These are phyloP conservation scores for Erodium trifolium DNA, from an alignment of 441 rosid genomes.

Conservation along the genomic window DNA sequence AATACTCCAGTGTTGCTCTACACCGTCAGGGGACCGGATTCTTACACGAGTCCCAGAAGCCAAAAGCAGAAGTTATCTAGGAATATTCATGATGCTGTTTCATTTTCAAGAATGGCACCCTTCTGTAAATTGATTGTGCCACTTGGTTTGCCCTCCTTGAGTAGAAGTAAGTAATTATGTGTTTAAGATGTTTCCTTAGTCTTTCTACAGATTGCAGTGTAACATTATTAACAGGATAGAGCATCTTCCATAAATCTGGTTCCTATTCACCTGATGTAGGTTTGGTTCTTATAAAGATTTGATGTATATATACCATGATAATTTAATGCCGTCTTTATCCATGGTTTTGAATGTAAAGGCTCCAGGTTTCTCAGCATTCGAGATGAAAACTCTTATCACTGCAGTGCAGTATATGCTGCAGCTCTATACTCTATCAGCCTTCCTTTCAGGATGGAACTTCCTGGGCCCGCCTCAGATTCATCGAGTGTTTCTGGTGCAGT, in stretches of 20 bases:
- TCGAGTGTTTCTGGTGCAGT: constrained; percentile 39
- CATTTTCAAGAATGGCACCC: constrained; percentile 61
- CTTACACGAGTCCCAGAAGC: constrained; percentile 36
- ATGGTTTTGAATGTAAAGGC: constrained; percentile 48
- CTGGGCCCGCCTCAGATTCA: constrained; percentile 39
- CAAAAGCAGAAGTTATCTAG: constrained; percentile 42
- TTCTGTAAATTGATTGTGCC: constrained; percentile 65
- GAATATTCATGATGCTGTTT: constrained; percentile 70
- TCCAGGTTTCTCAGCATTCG: constrained; percentile 38
- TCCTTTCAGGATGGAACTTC: constrained; percentile 57
- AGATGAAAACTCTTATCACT: constrained; percentile 68
- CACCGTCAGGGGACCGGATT: constrained; percentile 48
- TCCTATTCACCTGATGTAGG: too few species aligned
- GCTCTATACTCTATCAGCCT: constrained; percentile 70
- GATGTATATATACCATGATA: too few species aligned
- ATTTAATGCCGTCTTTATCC: not conserved
- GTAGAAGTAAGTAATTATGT: constrained; percentile 39
- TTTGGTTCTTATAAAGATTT: too few species aligned
- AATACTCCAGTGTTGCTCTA: constrained; percentile 66
- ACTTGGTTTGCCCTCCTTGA: constrained; percentile 60
- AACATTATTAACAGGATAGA: not conserved
- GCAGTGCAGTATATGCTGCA: constrained; percentile 70
- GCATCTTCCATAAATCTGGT: too few species aligned
- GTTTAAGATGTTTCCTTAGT: constrained; percentile 9
- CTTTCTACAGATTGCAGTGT: constrained; percentile 11